These are phyloP conservation scores for Aspergillus oerlinghausenensis DNA, from an alignment of 2,329 filamentous ascomycete species.

Conservation along the genomic window DNA sequence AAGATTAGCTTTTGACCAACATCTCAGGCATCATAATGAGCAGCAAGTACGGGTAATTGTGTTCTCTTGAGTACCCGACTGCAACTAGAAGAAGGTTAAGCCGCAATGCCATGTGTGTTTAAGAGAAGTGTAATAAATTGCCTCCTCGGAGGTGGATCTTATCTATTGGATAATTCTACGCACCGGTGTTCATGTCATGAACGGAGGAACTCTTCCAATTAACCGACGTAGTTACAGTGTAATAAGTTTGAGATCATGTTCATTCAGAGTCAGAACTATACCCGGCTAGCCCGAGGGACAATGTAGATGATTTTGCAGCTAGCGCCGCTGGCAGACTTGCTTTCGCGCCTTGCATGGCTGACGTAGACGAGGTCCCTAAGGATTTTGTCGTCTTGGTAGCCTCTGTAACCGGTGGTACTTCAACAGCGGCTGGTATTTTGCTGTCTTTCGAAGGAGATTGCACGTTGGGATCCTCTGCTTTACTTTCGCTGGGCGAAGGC, in stretches of 20 bases:
- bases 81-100: neutral
- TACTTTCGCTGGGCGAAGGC: conserved; percentile 5
- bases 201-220: neutral
- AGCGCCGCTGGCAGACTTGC: conserved; percentile 6
- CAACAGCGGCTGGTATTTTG: neutral
- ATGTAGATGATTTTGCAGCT: conserved; percentile 19
- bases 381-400: neutral
- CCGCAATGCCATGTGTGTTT: neutral
- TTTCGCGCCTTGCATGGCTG: neutral
- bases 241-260: conserved; percentile 3
- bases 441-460: neutral
- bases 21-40: neutral
- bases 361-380: neutral
- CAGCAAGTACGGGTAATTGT: neutral
- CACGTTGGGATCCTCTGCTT: neutral
- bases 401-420: neutral
- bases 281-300: conserved; percentile 31
- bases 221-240: neutral
- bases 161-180: neutral
- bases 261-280: conserved; percentile 41
- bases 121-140: neutral
- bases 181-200: neutral
- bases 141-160: neutral
- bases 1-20: neutral
- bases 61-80: neutral